phyloP scores from a whole-genome alignment of 2,329 filamentous ascomycete genomes.

The Thelonectria rubi region DNA sequence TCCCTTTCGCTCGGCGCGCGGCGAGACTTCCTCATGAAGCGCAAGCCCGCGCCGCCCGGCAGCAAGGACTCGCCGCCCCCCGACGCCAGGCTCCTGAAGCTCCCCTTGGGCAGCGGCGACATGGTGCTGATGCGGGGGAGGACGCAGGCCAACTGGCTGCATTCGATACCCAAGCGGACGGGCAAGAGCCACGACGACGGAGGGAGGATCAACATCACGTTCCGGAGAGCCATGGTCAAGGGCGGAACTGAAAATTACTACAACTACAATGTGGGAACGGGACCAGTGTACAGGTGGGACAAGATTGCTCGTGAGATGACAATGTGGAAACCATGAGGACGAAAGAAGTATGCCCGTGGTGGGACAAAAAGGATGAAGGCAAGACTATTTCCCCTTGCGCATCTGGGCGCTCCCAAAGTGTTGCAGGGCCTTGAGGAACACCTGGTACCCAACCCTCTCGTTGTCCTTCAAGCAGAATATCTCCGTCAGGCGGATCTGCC shows the following conservation, averaged over 20 bases:
- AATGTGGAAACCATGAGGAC: conserved; percentile 46
- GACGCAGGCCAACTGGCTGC: conserved; percentile 81
- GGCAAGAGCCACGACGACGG: conserved; percentile 70
- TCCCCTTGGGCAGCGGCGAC: conserved; percentile 71
- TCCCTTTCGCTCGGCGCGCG: conserved; percentile 77
- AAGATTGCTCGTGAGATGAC: conserved; percentile 60
- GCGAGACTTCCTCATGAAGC: conserved; percentile 82
- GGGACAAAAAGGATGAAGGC: conserved; percentile 2
- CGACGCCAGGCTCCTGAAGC: conserved; percentile 54
- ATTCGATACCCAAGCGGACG: conserved; percentile 79
- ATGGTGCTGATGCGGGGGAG: conserved; percentile 81
- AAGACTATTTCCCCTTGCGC: conserved; percentile 73
- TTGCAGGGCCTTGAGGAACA: conserved; percentile 86
- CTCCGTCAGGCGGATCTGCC: conserved; percentile 94
- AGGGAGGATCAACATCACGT: conserved; percentile 80
- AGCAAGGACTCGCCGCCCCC: conserved; percentile 41
- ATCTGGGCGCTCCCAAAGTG: conserved; percentile 90
- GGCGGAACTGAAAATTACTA: conserved; percentile 86
- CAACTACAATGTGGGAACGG: conserved; percentile 80
- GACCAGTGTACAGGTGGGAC: conserved; percentile 76
- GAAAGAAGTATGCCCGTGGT: conserved; percentile 27
- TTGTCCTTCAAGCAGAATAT: conserved; percentile 85
- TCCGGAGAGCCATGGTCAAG: conserved; percentile 74
- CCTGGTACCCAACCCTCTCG: conserved; percentile 88
- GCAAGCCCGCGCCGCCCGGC: conserved; percentile 66